Conservation (phyloP, 202 grass and related monocot genomes). For the Elaeis oleifera region DNA sequence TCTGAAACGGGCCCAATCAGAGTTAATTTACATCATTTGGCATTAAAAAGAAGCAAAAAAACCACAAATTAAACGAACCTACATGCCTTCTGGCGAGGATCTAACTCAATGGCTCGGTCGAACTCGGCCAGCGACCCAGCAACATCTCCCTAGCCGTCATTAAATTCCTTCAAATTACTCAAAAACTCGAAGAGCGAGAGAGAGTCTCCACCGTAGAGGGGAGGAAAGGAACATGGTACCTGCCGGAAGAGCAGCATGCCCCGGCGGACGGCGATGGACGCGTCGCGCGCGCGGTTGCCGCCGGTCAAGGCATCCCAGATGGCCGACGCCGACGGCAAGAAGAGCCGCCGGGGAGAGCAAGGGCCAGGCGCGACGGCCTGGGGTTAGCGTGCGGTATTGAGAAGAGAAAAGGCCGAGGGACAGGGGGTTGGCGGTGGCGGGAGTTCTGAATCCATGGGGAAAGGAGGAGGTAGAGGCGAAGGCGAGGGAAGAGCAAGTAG, state of each 20-base stretch:
- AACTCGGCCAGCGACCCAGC: conserved; percentile 64
- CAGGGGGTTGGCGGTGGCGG: background rate
- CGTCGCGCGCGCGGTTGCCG: conserved; percentile 28
- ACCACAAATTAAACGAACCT: conserved; percentile 3
- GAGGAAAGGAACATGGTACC: conserved; percentile 18
- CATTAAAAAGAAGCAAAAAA: background rate
- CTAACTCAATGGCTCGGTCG: conserved; percentile 61
- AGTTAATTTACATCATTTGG: background rate
- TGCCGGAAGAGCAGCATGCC: conserved; percentile 78
- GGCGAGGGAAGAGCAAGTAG: no score
- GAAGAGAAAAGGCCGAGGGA: background rate
- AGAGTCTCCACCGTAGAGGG: no score
- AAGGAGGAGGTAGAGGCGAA: no score
- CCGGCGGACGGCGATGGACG: conserved; percentile 46
- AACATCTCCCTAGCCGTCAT: conserved; percentile 48
- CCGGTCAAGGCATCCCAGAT: conserved; percentile 68
- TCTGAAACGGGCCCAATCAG: conserved; percentile 30
- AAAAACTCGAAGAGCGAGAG: background rate
- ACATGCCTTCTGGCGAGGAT: conserved; percentile 72
- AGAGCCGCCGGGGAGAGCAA: conserved; percentile 35
- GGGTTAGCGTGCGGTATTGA: background rate
- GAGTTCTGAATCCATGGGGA: no score
- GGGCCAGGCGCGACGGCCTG: background rate
- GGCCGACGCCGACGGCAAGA: conserved; percentile 30
- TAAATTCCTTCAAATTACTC: background rate